phyloP scores from a whole-genome alignment of 179 eudicot genomes.

The Silene vulgaris region DNA sequence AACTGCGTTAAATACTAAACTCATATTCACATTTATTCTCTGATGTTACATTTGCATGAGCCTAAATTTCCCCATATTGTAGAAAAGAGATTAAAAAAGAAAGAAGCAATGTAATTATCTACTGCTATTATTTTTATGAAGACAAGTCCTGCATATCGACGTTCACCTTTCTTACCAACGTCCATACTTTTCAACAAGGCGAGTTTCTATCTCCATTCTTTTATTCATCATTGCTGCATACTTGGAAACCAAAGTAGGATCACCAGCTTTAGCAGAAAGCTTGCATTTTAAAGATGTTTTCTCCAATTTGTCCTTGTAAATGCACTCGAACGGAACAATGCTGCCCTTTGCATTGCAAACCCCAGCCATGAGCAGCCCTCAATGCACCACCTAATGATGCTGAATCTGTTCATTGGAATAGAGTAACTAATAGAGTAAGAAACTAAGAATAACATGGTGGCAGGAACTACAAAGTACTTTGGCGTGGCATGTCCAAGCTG shows the following conservation, averaged over 20 bases:
- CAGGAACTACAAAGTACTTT: too few species aligned
- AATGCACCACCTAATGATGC: conserved; percentile 88
- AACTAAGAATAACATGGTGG: too few species aligned
- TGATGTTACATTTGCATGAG: too few species aligned
- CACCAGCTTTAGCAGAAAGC: conserved; percentile 64
- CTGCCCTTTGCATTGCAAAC: conserved; percentile 63
- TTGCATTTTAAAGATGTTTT: conserved; percentile 57
- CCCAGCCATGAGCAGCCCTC: conserved; percentile 93
- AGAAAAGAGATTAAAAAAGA: too few species aligned
- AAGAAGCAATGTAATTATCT: too few species aligned
- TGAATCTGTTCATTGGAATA: conserved; percentile 48
- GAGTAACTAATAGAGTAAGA: neutral
- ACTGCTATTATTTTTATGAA: neutral
- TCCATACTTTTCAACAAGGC: conserved; percentile 64
- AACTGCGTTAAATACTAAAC: too few species aligned
- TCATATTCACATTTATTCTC: too few species aligned
- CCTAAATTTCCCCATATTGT: too few species aligned
- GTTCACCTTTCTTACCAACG: conserved; percentile 21
- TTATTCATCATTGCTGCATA: conserved; percentile 67
- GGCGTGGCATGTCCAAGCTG: too few species aligned
- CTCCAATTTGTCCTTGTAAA: conserved; percentile 63
- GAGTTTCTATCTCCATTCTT: conserved; percentile 69
- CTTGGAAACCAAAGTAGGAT: conserved; percentile 48
- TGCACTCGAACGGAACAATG: conserved; percentile 55
- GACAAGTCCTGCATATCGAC: too few species aligned